These are phyloP conservation scores for Talaromyces sp. DNA, from an alignment of 2,329 filamentous ascomycete species.

Conservation along the genomic window DNA sequence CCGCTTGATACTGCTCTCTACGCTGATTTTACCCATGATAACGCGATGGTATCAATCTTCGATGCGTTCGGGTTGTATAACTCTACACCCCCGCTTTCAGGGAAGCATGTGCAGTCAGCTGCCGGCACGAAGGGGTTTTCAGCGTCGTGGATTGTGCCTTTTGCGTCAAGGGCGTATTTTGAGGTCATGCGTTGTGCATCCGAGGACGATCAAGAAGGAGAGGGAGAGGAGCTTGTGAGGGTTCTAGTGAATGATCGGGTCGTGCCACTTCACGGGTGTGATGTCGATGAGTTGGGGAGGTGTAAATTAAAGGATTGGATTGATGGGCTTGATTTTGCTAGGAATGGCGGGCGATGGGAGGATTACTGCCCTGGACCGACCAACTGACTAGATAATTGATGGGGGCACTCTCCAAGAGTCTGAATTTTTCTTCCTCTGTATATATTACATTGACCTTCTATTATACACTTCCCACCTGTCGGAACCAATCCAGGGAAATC, in stretches of 20 bases:
- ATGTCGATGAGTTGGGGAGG: slow-evolving; percentile 64
- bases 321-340: slow-evolving; percentile 70
- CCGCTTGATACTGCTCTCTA: slow-evolving; percentile 68
- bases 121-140: slow-evolving; percentile 64
- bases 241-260: slow-evolving; percentile 83
- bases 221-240: slow-evolving; percentile 64
- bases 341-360: slow-evolving; percentile 67
- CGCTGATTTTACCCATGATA: slow-evolving; percentile 90
- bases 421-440: neutral
- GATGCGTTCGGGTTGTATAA: slow-evolving; percentile 77
- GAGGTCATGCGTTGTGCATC: slow-evolving; percentile 73
- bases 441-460: neutral
- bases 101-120: slow-evolving; percentile 48
- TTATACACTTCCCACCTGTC: neutral
- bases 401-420: neutral
- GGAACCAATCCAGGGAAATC: neutral
- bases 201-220: neutral
- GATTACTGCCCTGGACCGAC: slow-evolving; percentile 1
- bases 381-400: neutral
- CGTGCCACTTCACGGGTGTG: slow-evolving; percentile 66
- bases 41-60: slow-evolving; percentile 74
- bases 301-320: slow-evolving; percentile 70
- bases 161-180: slow-evolving; percentile 75
- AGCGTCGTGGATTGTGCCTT: slow-evolving; percentile 76
- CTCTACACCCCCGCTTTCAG: slow-evolving; percentile 53